phyloP scores from a whole-genome alignment of 148 eudicot species.

The Camellia japonica region DNA sequence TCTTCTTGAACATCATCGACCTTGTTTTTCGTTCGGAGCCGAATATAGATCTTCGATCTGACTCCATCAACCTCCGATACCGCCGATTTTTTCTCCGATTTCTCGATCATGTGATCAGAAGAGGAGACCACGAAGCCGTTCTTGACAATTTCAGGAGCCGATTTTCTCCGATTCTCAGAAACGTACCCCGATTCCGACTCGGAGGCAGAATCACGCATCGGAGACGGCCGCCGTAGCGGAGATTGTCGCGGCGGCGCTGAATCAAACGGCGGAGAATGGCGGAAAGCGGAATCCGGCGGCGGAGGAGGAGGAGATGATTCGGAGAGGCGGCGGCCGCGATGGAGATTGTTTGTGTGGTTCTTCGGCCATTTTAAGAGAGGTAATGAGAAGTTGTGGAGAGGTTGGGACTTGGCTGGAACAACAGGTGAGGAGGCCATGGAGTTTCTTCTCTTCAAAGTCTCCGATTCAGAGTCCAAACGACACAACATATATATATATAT shows the following conservation, averaged over 20 bases:
- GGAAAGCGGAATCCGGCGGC: slow-evolving; percentile 14
- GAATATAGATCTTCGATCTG: slow-evolving; percentile 28
- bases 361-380: slow-evolving; percentile 35
- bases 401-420: slow-evolving; percentile 42
- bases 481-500: neutral
- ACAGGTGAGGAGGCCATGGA: slow-evolving; percentile 27
- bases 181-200: slow-evolving; percentile 15
- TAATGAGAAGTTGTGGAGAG: slow-evolving; percentile 40
- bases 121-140: neutral
- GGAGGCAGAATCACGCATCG: slow-evolving; percentile 15
- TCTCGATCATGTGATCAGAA: neutral
- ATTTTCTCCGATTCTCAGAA: neutral
- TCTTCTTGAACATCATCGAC: slow-evolving; percentile 13
- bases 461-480: neutral
- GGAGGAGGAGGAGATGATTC: slow-evolving; percentile 24
- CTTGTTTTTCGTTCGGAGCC: slow-evolving; percentile 13
- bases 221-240: slow-evolving; percentile 10
- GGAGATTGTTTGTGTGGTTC: slow-evolving; percentile 12
- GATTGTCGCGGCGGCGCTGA: slow-evolving; percentile 8
- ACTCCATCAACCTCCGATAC: neutral
- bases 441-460: neutral
- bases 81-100: neutral
- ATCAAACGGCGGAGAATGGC: slow-evolving; percentile 14
- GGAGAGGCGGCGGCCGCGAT: slow-evolving; percentile 19
- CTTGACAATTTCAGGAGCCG: neutral